Evolutionary conservation across 352 stramenopile species (phyloP).

Genomic region (Phytopythium boreale): DNA sequence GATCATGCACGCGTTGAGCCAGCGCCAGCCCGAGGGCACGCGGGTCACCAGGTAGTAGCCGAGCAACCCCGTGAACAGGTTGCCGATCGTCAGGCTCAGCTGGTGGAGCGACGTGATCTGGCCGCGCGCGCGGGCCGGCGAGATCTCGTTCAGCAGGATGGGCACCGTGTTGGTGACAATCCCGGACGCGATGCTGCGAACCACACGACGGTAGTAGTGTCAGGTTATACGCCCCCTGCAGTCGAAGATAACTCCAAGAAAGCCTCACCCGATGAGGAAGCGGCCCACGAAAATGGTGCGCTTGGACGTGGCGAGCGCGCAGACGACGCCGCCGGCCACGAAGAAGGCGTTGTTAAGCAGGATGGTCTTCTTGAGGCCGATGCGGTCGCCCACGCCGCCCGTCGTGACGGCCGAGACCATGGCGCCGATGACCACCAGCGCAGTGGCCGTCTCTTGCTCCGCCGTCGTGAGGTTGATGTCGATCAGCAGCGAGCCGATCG

Average conservation of each 20-base stretch:
- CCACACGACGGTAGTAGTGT: not conserved
- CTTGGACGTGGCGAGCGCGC: conserved; percentile 59
- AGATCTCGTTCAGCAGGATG: conserved; percentile 84
- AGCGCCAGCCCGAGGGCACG: conserved; percentile 83
- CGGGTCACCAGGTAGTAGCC: conserved; percentile 76
- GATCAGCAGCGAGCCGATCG: conserved; percentile 60
- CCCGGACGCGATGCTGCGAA: conserved; percentile 45
- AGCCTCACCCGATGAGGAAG: conserved; percentile 44
- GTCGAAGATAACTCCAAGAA: not conserved
- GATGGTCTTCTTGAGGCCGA: conserved; percentile 67
- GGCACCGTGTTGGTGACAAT: conserved; percentile 82
- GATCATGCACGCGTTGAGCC: conserved; percentile 71
- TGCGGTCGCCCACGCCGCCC: conserved; percentile 42
- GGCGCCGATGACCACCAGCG: conserved; percentile 70
- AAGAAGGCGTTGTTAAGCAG: conserved; percentile 76
- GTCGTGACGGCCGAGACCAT: conserved; percentile 59
- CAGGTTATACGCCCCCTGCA: not conserved
- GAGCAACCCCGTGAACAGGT: conserved; percentile 71
- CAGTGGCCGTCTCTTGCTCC: conserved; percentile 73
- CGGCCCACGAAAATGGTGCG: conserved; percentile 54
- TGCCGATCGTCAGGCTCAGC: conserved; percentile 85
- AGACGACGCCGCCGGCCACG: conserved; percentile 47
- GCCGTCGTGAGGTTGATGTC: conserved; percentile 71
- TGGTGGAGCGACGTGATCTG: conserved; percentile 88
- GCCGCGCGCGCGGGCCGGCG: conserved; percentile 48